Conservation (phyloP, 2,329 filamentous ascomycete genomes). For the Pseudogymnoascus sp. region DNA sequence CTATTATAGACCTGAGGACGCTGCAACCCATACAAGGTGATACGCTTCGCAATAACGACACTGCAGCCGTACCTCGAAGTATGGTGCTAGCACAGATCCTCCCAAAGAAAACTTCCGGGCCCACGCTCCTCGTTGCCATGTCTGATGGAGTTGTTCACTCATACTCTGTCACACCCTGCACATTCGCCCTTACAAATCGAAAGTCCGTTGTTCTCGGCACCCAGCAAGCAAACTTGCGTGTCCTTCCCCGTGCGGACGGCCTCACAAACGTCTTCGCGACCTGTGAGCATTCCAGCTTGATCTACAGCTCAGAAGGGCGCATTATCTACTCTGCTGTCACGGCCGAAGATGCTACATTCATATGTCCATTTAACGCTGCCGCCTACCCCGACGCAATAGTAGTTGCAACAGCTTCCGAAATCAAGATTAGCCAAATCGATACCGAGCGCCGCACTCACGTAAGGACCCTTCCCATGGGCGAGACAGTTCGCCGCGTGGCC, state of each 20-base stretch:
- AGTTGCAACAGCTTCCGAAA: conserved; percentile 66
- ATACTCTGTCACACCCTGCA: conserved; percentile 59
- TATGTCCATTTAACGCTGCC: conserved; percentile 75
- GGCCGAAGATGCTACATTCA: conserved; percentile 72
- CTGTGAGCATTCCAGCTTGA: conserved; percentile 87
- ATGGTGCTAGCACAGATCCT: conserved; percentile 74
- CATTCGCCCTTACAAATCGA: conserved; percentile 59
- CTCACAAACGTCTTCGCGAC: conserved; percentile 83
- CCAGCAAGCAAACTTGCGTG: conserved; percentile 73
- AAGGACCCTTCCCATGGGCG: conserved; percentile 66
- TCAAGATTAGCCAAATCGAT: conserved; percentile 78
- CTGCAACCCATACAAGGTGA: conserved; percentile 61
- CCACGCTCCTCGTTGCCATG: conserved; percentile 82
- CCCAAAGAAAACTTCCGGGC: conserved; percentile 46
- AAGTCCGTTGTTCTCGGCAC: conserved; percentile 83
- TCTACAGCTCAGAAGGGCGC: conserved; percentile 81
- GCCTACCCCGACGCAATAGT: conserved; percentile 76
- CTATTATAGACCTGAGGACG: conserved; percentile 61
- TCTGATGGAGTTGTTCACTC: conserved; percentile 87
- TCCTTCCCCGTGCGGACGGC: conserved; percentile 59
- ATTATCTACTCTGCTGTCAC: conserved; percentile 92
- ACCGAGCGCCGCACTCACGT: conserved; percentile 83
- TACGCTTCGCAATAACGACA: conserved; percentile 54
- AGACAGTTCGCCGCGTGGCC: conserved; percentile 79
- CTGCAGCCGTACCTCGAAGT: conserved; percentile 73